Evolutionary conservation across 2,329 filamentous ascomycete genomes (phyloP), one percentile per base, ranked within the genome.

Genomic region (Alternaria sp.): DNA sequence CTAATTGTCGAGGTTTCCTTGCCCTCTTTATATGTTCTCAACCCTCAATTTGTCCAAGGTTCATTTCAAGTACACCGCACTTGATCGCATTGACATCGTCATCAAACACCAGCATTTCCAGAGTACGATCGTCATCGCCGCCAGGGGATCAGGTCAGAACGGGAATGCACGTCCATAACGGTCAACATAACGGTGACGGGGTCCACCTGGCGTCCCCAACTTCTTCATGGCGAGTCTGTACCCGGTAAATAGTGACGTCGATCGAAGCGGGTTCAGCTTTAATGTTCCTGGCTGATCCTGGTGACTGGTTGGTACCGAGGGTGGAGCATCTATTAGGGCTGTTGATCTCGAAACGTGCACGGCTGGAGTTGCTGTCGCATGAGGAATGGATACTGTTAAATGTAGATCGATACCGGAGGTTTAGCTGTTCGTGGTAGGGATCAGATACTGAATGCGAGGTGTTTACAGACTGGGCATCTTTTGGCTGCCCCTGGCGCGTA

Each of bases 21-120:
- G 52, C 43, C 46, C 67, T 74, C 67, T 74, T 77, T 78, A 77
- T 78, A 77, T 71, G 45, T 72, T 59, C 66, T 34, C 45, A 44
- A 36, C 27, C 25, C 18, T 28, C 40, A 44, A 41, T 57, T 40
- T 50, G 22, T 52, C 38, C 48, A 64, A 51, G 51, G 50, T 59
- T 53, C 22, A 27, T 43, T 63, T 32, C 59, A 62, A 65, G 51
- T 51, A 52, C 25, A 27, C 27, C 18, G 53, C 30, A 30, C 54
- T 41, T 38, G 28, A 45, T 40, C 61, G 46, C 57, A 44, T 60
- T 54, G 50, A 53, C 66, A 55, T 71, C 73, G 72, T 77, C 71
- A 76, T 77, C 62, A 53, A 58, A 18, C 50, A 61, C 18, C 53
- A n/a, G 58, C 34, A 54, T 40, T 59, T 59, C 44, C 3, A 46